Conservation (phyloP, 148 eudicot genomes). For the Persicaria tinctoria region DNA sequence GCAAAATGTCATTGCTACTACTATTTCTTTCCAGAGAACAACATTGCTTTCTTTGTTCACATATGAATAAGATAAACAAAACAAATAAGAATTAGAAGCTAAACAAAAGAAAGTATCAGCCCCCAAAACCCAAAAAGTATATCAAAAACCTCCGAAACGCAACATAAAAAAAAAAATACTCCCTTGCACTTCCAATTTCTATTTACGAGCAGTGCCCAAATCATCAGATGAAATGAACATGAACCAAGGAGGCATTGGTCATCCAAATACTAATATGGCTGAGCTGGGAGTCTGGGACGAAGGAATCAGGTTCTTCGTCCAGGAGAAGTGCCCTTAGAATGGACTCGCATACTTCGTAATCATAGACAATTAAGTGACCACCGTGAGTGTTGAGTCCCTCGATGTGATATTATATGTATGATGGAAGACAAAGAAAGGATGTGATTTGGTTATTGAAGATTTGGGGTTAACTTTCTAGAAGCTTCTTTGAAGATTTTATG, state of each 20-base stretch:
- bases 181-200: constrained; percentile 10
- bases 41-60: constrained; percentile 8
- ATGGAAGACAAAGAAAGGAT: no score
- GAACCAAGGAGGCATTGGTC: constrained; percentile 9
- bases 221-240: constrained; percentile 13
- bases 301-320: constrained; percentile 27
- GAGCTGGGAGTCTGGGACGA: constrained; percentile 14
- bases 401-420: no score
- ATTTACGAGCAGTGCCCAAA: constrained; percentile 24
- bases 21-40: neutral
- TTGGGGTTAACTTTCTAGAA: no score
- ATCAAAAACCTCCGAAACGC: neutral
- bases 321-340: constrained; percentile 42
- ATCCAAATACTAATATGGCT: constrained; percentile 14
- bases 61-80: neutral
- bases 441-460: no score
- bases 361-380: constrained; percentile 50
- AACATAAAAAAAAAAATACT: neutral
- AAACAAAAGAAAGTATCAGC: neutral
- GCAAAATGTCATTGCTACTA: neutral
- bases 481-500: no score
- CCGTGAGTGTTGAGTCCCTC: no score
- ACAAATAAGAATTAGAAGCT: neutral
- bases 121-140: neutral
- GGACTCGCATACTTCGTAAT: constrained; percentile 39